Evolutionary conservation across 225 moss, liverwort and hornwort genomes (phyloP).

Genomic region (Neckera pumila): DNA sequence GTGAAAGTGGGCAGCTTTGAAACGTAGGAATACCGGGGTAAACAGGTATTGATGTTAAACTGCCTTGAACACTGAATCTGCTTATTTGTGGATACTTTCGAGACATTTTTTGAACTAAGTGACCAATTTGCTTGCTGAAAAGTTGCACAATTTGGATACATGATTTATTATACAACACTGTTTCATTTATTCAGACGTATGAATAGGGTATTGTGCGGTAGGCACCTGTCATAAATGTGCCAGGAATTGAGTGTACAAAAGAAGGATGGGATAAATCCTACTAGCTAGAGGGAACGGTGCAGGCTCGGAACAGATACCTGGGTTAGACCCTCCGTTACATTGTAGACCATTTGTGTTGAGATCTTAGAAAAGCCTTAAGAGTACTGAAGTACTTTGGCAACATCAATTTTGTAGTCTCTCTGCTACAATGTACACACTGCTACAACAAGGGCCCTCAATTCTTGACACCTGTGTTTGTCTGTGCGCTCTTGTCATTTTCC

Average conservation of each 20-base stretch:
- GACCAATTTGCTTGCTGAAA: background rate
- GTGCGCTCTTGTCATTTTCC: background rate
- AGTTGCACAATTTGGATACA: background rate
- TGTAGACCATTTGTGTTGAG: background rate
- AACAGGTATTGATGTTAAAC: background rate
- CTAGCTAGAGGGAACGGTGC: background rate
- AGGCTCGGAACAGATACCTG: background rate
- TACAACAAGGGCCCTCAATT: background rate
- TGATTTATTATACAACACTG: background rate
- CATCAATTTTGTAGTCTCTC: background rate
- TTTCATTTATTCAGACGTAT: background rate
- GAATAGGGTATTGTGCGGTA: background rate
- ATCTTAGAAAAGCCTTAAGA: background rate
- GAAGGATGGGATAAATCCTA: background rate
- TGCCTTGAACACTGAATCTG: background rate
- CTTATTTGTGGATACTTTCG: background rate
- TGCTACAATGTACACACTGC: background rate
- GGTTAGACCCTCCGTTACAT: background rate
- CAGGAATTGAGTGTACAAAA: slow-evolving; percentile 9
- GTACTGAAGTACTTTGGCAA: background rate
- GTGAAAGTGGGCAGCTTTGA: slow-evolving; percentile 3
- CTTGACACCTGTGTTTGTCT: background rate
- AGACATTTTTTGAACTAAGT: background rate
- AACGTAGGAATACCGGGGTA: background rate
- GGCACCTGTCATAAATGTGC: background rate